A percentile compares a stretch with the other conserved stretches of the same genome.
phyloP scores from a whole-genome alignment of 176 grass and related monocot genomes.

The Aegilops longissima region DNA sequence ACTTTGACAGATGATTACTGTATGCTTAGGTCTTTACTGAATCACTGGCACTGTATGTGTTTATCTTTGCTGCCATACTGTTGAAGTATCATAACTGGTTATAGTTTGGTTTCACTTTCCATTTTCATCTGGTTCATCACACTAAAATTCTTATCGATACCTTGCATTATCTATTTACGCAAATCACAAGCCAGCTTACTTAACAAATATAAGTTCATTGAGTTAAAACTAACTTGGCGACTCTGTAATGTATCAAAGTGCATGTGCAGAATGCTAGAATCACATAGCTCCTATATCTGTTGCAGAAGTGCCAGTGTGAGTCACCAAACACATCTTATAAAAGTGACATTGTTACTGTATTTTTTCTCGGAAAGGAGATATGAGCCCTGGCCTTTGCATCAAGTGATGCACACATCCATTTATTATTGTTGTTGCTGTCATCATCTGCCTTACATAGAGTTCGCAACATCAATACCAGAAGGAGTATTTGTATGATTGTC shows the following conservation, averaged over 20 bases:
- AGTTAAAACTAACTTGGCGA: no score
- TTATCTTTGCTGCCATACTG: background rate
- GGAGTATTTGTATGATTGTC: background rate
- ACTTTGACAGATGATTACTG: background rate
- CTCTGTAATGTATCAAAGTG: background rate
- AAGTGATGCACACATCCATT: no score
- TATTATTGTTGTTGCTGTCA: no score
- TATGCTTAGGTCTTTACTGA: background rate
- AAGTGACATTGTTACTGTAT: background rate
- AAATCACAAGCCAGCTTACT: constrained; percentile 2
- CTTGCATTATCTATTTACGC: background rate
- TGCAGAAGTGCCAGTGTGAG: background rate
- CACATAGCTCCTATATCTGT: background rate
- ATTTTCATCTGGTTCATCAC: background rate
- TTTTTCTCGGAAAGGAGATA: no score
- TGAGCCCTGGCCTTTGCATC: no score
- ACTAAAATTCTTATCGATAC: background rate
- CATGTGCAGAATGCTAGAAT: background rate
- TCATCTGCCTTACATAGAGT: no score
- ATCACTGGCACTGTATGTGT: background rate
- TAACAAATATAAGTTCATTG: background rate
- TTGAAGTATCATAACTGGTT: background rate
- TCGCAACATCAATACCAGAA: no score
- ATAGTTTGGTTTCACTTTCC: constrained; percentile 7
- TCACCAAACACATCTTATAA: background rate